Conservation (phyloP, 2,329 filamentous ascomycete species). For the Fusarium sp. region DNA sequence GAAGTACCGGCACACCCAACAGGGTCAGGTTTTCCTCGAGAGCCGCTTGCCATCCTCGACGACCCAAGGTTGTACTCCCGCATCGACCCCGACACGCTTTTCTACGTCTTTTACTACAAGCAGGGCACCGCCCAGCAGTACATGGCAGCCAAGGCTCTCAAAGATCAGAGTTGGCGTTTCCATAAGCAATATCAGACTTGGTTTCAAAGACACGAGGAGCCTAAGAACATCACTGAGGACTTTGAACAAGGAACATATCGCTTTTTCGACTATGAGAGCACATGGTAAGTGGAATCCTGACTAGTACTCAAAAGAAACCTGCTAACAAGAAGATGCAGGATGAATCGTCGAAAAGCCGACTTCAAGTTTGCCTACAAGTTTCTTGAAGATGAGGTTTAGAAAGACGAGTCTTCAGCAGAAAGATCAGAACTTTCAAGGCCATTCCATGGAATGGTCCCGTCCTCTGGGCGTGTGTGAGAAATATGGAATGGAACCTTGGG, state of each 20-base stretch:
- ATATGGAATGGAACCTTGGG: constrained; percentile 29
- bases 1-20: constrained; percentile 81
- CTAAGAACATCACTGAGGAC: constrained; percentile 98
- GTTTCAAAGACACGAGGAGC: constrained; percentile 98
- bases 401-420: neutral
- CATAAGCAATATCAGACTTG: constrained; percentile 99
- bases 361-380: constrained; percentile 99
- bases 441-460: no score
- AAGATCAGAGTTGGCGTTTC: constrained; percentile 98
- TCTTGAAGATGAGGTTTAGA: constrained; percentile 88
- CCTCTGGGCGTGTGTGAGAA: neutral
- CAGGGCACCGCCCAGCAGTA: constrained; percentile 97
- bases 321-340: constrained; percentile 70
- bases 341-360: constrained; percentile 97
- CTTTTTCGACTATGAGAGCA: constrained; percentile 99
- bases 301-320: neutral
- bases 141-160: constrained; percentile 94
- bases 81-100: constrained; percentile 95
- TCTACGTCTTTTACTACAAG: constrained; percentile 99
- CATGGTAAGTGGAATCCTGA: constrained; percentile 76
- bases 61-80: constrained; percentile 88
- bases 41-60: constrained; percentile 91
- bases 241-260: constrained; percentile 99
- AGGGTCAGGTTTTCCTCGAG: constrained; percentile 88
- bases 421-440: no score